Conservation (phyloP, 2,329 filamentous ascomycete genomes). For the Talaromyces sp. region DNA sequence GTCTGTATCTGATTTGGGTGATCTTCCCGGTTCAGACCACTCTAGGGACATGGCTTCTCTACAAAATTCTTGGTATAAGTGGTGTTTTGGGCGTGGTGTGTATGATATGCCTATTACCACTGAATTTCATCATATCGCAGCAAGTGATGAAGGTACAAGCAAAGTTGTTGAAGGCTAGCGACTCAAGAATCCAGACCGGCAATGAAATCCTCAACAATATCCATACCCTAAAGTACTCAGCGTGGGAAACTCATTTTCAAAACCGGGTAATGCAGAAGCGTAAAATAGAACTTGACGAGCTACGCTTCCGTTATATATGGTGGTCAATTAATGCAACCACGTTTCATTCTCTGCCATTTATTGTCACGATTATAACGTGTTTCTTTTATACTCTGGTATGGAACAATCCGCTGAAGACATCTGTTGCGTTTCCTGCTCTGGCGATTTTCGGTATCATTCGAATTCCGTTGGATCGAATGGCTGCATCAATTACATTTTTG, state of each 20-base stretch:
- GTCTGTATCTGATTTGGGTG: constrained; percentile 3
- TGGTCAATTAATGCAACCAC: constrained; percentile 3
- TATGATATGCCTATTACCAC: constrained; percentile 2
- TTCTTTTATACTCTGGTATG: constrained; percentile 4
- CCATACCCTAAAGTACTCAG: constrained; percentile 4
- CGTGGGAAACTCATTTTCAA: not conserved
- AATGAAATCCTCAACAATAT: constrained; percentile 7
- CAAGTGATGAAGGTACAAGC: not conserved
- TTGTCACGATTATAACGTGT: not conserved
- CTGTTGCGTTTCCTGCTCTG: constrained; percentile 9
- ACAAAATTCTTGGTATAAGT: not conserved
- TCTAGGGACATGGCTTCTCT: not conserved
- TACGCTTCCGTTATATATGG: not conserved
- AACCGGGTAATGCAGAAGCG: not conserved
- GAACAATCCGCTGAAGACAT: not conserved
- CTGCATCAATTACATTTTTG: not conserved
- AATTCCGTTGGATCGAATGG: constrained; percentile 5
- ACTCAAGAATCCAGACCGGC: not conserved
- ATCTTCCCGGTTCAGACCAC: not conserved
- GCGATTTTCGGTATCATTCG: constrained; percentile 6
- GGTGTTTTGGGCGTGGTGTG: not conserved
- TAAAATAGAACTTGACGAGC: not conserved
- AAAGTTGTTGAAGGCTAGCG: not conserved
- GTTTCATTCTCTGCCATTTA: not conserved
- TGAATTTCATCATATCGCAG: constrained; percentile 4